Evolutionary conservation across 768 basidiomycete genomes (phyloP).

Genomic region (Glaciozyma martinii): DNA sequence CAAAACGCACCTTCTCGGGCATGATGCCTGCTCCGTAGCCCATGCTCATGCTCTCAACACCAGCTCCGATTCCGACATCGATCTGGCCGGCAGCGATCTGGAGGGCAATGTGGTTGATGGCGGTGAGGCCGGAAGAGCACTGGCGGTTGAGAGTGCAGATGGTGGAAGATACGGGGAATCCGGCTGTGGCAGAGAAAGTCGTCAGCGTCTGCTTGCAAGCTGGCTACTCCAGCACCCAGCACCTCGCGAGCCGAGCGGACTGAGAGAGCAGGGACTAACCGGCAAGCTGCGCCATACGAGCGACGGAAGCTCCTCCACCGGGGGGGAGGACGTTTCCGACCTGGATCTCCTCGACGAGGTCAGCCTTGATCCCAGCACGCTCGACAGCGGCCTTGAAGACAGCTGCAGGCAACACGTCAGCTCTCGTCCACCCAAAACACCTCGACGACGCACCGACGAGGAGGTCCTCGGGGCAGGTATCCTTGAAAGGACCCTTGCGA

Average conservation of each 20-base stretch:
- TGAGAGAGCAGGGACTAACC: conserved; percentile 10
- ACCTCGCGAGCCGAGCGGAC: conserved; percentile 57
- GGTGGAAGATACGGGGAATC: conserved; percentile 77
- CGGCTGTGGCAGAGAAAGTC: conserved; percentile 47
- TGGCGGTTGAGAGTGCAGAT: conserved; percentile 84
- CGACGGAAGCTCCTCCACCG: conserved; percentile 63
- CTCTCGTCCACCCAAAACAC: conserved; percentile 32
- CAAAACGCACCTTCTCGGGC: conserved; percentile 38
- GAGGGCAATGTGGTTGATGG: conserved; percentile 81
- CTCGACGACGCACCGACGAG: neutral
- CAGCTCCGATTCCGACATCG: conserved; percentile 71
- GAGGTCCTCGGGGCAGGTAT: conserved; percentile 45
- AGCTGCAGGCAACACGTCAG: conserved; percentile 75
- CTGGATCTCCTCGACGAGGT: conserved; percentile 32
- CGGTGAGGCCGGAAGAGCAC: conserved; percentile 88
- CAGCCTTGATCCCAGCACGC: conserved; percentile 42
- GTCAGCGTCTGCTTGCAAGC: neutral
- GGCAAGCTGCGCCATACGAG: conserved; percentile 78
- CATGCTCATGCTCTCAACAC: conserved; percentile 44
- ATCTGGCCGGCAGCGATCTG: conserved; percentile 74
- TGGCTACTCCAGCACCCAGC: conserved; percentile 51
- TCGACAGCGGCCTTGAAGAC: conserved; percentile 71
- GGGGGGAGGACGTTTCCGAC: conserved; percentile 77
- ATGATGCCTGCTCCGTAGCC: conserved; percentile 43
- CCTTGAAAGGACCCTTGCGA: conserved; percentile 88